Percentiles rank a stretch among this genome's conserved stretches.
Evolutionary conservation across 164 flowering plant species (phyloP).

Genomic region (Umbellularia californica): DNA sequence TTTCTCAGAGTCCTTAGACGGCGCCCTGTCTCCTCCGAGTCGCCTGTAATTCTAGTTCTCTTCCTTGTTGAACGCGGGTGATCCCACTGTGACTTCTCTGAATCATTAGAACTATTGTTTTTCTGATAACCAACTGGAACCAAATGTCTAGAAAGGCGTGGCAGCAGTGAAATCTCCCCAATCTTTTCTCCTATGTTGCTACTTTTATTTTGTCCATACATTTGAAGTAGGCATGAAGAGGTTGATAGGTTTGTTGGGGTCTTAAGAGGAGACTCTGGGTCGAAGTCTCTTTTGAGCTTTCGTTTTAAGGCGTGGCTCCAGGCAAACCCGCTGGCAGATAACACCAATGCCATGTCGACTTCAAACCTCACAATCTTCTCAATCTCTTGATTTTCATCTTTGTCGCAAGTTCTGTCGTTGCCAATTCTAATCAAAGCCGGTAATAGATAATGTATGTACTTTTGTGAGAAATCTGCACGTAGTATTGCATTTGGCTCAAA

Average conservation of each 20-base stretch:
- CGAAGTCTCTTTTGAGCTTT: constrained; percentile 18
- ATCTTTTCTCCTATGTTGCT: not conserved
- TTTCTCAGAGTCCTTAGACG: constrained; percentile 18
- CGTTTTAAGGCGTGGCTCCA: constrained; percentile 34
- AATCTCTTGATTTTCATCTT: not conserved
- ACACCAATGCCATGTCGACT: constrained; percentile 36
- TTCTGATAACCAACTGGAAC: not conserved
- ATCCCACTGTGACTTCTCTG: not conserved
- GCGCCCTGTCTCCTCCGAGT: constrained; percentile 8
- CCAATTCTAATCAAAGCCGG: constrained; percentile 19
- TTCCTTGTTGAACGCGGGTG: not conserved
- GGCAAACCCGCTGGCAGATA: constrained; percentile 19
- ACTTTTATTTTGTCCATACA: not conserved
- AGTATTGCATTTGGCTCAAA: constrained; percentile 13
- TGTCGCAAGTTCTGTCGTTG: not conserved
- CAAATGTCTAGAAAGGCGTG: constrained; percentile 7
- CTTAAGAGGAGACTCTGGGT: not conserved
- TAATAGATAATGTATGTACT: constrained; percentile 22
- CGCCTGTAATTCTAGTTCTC: constrained; percentile 1
- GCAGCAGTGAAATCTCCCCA: not conserved
- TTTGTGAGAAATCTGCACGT: constrained; percentile 14
- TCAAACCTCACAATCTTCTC: constrained; percentile 21
- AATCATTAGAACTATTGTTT: not conserved
- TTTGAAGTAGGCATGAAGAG: not conserved
- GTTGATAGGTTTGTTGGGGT: not conserved